Conservation (phyloP, 352 stramenopile genomes). For the Aphanomyces euteiches region DNA sequence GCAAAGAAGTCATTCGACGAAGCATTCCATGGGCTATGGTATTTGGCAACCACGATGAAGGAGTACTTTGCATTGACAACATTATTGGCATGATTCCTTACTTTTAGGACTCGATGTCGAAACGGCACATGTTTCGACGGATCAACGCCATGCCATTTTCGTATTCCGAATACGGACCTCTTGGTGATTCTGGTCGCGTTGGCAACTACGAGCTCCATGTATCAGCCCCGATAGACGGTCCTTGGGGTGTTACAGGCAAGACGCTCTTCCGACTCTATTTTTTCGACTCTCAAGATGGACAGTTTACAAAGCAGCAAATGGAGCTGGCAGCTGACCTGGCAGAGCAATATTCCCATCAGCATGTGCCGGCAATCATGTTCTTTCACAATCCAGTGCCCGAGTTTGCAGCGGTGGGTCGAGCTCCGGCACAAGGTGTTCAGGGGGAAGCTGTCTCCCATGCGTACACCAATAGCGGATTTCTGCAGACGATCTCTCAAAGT, state of each 20-base stretch:
- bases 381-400: conserved; percentile 62
- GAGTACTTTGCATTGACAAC: conserved; percentile 7
- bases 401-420: conserved; percentile 33
- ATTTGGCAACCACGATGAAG: conserved; percentile 62
- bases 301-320: conserved; percentile 52
- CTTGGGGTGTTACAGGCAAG: conserved; percentile 36
- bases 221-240: conserved; percentile 35
- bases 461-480: conserved; percentile 43
- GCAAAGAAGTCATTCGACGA: conserved; percentile 38
- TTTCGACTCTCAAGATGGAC: conserved; percentile 53
- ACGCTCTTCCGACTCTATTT: conserved; percentile 63
- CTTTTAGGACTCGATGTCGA: conserved; percentile 35
- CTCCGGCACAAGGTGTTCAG: conserved; percentile 35
- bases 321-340: conserved; percentile 44
- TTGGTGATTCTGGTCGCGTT: conserved; percentile 35
- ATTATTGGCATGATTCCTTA: background rate
- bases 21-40: conserved; percentile 53
- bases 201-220: conserved; percentile 61
- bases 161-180: conserved; percentile 44
- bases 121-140: conserved; percentile 41
- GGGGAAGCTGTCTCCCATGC: conserved; percentile 42
- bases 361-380: conserved; percentile 54
- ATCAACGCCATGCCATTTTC: conserved; percentile 41
- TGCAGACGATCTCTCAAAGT: conserved; percentile 43
- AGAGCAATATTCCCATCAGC: conserved; percentile 19